Evolutionary conservation across 192 early-diverging fungal species (phyloP).

Genomic region (Powellomyces hirtus): DNA sequence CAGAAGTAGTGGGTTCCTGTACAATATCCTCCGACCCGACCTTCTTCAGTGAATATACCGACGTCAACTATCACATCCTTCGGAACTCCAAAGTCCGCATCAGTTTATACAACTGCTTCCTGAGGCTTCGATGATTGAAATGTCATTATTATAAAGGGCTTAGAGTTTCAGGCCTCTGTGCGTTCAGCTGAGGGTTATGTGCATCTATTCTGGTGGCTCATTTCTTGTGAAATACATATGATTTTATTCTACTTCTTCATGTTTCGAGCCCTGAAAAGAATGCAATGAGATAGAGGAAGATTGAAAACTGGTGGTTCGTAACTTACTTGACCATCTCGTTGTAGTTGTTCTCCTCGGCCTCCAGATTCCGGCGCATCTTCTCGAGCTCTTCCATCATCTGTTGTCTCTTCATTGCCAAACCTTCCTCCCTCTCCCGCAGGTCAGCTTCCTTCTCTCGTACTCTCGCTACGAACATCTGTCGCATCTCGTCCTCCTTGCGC

Average conservation of each 20-base stretch:
- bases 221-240: too few species aligned
- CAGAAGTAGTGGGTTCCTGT: too few species aligned
- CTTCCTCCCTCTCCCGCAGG: constrained; percentile 54
- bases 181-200: too few species aligned
- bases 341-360: constrained; percentile 38
- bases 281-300: neutral
- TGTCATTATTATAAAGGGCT: too few species aligned
- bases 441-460: constrained; percentile 62
- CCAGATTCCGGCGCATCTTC: constrained; percentile 35
- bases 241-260: neutral
- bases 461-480: constrained; percentile 57
- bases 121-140: too few species aligned
- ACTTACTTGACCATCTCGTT: constrained; percentile 29
- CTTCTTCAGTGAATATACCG: too few species aligned
- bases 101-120: too few species aligned
- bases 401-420: constrained; percentile 41
- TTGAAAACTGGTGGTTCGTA: neutral
- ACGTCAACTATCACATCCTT: too few species aligned
- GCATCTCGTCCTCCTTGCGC: constrained; percentile 69
- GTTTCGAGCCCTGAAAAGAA: neutral
- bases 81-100: too few species aligned
- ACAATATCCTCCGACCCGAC: too few species aligned
- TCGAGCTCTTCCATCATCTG: constrained; percentile 57
- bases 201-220: too few species aligned
- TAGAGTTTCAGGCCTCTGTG: too few species aligned